Base-by-base conservation (phyloP, 139 green algal species). In the Closterium sp. region DNA sequence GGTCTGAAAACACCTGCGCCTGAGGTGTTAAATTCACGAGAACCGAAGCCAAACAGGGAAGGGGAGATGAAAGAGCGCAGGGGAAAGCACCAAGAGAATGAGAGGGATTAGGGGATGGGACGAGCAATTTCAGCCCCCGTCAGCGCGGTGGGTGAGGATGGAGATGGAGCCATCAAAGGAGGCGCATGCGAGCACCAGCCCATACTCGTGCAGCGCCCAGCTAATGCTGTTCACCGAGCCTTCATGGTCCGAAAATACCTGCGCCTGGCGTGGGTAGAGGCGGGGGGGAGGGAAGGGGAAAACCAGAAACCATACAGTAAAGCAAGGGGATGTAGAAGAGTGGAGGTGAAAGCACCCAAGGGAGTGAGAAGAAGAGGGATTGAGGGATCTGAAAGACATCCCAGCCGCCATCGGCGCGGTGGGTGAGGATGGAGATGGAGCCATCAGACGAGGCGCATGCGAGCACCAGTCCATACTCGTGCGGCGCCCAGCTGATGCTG, bases 181-280 rank as follows among this genome's bases (percentile, higher is more conserved):
- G 6, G 95, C 98, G 73, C 95, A 95, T 4, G 98, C 98, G 10
- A 99, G 95, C 10, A 96, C 85, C 1, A 99, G 95, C 0, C 98
- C 98, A 24, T 98, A 95, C 94, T 99, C 97, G 86, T 99, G 96
- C 0, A 98, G 98, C 9, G 97, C 98, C 96, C 97, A 99, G 30
- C 94, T 92, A 9, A 99, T 94, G 91, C 96, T 96, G 95, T 99
- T 99, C 50, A 99, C 97, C 2, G 97, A 98, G 0, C 96, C 95
- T 2, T 95, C 91, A 2, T 89, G 29, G 22, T 87, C n/a, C n/a
- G 28, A 30, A 38, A 92, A 92, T 29, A 38, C 50, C 62, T 92
- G 89, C 89, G 29, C 86, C 31, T 62, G 42, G 42, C 5, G 5
- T 62, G 42, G 42, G 42, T 5, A 62, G 42, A 5, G 7, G 42